phyloP scores from a whole-genome alignment of 805 yeast species.

The Hagleromyces aurorensis region DNA sequence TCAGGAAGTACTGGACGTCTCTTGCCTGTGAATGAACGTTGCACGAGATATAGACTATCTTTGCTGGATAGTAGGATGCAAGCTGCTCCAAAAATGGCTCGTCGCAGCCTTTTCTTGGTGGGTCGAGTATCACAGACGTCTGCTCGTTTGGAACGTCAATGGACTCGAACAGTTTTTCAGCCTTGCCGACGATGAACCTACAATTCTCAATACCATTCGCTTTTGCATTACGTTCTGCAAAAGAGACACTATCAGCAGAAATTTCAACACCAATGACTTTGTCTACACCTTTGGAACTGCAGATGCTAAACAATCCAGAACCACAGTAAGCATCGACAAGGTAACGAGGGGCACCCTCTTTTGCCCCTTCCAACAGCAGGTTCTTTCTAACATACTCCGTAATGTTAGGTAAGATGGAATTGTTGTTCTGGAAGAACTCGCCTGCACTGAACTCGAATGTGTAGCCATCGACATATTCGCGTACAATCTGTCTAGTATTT shows the following conservation, averaged over 20 bases:
- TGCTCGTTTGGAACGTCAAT: conserved; percentile 66
- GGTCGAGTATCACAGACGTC: conserved; percentile 90
- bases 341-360: conserved; percentile 46
- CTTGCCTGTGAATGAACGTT: conserved; percentile 97
- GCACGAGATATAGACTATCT: conserved; percentile 91
- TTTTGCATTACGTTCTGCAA: conserved; percentile 76
- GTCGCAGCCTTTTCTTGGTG: conserved; percentile 97
- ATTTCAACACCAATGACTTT: conserved; percentile 91
- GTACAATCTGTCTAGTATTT: conserved; percentile 67
- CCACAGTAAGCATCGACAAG: conserved; percentile 96
- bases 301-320: conserved; percentile 84
- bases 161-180: conserved; percentile 77
- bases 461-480: conserved; percentile 66
- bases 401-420: conserved; percentile 78
- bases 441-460: conserved; percentile 88
- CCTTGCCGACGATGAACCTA: conserved; percentile 81
- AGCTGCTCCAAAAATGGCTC: conserved; percentile 78
- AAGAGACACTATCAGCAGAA: conserved; percentile 80
- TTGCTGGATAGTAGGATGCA: conserved; percentile 72
- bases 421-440: conserved; percentile 94
- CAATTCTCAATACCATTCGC: conserved; percentile 72
- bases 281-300: conserved; percentile 75
- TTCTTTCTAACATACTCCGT: conserved; percentile 74
- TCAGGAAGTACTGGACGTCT: conserved; percentile 77
- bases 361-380: conserved; percentile 39